Evolutionary conservation across 208 protist genomes (phyloP), one percentile per base, ranked within the genome.

Genomic region (Trypanosoma lewisi): DNA sequence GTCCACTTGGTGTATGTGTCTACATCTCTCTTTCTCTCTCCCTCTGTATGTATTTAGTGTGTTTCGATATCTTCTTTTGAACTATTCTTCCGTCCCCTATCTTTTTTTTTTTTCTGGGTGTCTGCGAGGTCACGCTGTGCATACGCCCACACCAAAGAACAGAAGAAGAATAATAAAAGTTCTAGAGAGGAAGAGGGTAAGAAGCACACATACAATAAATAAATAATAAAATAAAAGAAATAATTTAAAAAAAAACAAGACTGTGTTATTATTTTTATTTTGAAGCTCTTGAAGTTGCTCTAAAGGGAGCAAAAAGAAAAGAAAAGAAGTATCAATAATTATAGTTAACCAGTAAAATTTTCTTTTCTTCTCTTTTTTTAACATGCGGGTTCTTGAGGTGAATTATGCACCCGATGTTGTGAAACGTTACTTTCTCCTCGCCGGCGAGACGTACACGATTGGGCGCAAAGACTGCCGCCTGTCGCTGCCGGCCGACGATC

Each of bases 331-430:
- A 11, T 11, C 7, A 11, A 11, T 11, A 39, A 39, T 4, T 11
- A 11, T 4, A 11, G 34, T 39, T n/a, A n/a, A n/a, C n/a, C n/a
- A n/a, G n/a, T n/a, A n/a, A n/a, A n/a, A n/a, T n/a, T n/a, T n/a
- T n/a, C n/a, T n/a, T n/a, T n/a, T n/a, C n/a, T n/a, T n/a, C n/a
- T n/a, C n/a, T n/a, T n/a, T n/a, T n/a, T n/a, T n/a, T n/a, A n/a
- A n/a, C 54, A 91, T 91, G 84, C 82, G 78, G 58, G 75, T 87
- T 39, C 54, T 91, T 0, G 84, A 91, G 39, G 68, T 91, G 12
- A 87, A 87, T 44, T 70, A 80, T 52, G 84, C 78, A 14, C 68
- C 66, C n/a, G 84, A 78, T 11, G 81, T 86, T 52, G 62, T 91
- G 21, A 74, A 83, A 45, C 84, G 78, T 9, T 77, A 84, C 75